These are phyloP conservation scores for Myrica gale DNA, from an alignment of 306 rosid species.

Conservation along the genomic window DNA sequence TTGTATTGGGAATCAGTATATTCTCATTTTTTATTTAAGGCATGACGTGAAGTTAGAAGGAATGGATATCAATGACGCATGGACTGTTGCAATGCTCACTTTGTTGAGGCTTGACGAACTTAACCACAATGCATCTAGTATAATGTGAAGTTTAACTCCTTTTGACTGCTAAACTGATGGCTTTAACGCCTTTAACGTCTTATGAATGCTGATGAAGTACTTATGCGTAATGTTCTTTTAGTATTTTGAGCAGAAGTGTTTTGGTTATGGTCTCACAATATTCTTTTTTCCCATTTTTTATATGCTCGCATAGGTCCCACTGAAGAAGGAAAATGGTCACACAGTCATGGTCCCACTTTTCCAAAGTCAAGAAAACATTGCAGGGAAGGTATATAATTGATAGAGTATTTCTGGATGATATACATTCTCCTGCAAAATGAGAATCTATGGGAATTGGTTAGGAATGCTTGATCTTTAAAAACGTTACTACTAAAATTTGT, in stretches of 20 bases:
- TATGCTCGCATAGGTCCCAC: slow-evolving; percentile 52
- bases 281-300: neutral
- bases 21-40: neutral
- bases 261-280: neutral
- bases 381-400: slow-evolving; percentile 71
- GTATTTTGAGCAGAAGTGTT: neutral
- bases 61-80: neutral
- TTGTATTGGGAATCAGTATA: neutral
- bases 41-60: neutral
- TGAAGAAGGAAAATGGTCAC: slow-evolving; percentile 90
- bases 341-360: slow-evolving; percentile 82
- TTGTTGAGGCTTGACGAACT: neutral
- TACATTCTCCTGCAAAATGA: neutral
- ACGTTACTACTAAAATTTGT: slow-evolving; percentile 3
- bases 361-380: slow-evolving; percentile 96
- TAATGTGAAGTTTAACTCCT: neutral
- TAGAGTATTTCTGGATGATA: slow-evolving; percentile 7
- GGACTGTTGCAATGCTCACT: neutral
- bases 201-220: neutral
- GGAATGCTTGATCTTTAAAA: neutral
- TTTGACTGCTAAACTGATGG: neutral
- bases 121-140: neutral
- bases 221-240: neutral
- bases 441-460: neutral
- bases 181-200: too few relatives aligned